phyloP scores from a whole-genome alignment of 2,329 filamentous ascomycete species.

The Fusarium concolor region DNA sequence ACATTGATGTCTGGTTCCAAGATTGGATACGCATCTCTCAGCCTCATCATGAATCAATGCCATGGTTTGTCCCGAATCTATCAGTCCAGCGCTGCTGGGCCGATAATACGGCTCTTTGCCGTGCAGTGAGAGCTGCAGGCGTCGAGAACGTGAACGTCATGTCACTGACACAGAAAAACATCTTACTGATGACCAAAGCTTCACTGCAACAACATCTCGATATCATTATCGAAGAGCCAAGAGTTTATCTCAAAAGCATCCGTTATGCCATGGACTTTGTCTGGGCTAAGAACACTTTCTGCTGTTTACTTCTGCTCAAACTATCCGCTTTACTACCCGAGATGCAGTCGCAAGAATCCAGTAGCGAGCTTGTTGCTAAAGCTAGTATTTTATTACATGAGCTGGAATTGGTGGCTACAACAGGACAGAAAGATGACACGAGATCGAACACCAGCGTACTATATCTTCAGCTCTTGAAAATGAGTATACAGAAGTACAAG shows the following conservation, averaged over 20 bases:
- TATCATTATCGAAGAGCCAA: slow-evolving; percentile 14
- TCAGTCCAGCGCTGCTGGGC: slow-evolving; percentile 23
- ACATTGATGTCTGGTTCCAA: slow-evolving; percentile 24
- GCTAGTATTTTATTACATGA: background rate
- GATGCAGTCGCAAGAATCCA: background rate
- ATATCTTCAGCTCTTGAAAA: slow-evolving; percentile 12
- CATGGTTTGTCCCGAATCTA: slow-evolving; percentile 14
- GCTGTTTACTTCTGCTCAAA: slow-evolving; percentile 15
- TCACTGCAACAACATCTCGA: slow-evolving; percentile 15
- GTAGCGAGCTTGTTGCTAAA: background rate
- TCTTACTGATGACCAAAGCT: slow-evolving; percentile 9
- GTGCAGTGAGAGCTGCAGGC: slow-evolving; percentile 9
- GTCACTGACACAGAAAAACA: slow-evolving; percentile 1
- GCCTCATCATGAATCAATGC: background rate
- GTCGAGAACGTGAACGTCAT: slow-evolving; percentile 23
- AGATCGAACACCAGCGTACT: slow-evolving; percentile 8
- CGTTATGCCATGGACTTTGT: slow-evolving; percentile 29
- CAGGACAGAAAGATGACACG: background rate
- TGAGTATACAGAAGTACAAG: slow-evolving; percentile 23
- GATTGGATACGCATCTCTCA: slow-evolving; percentile 19
- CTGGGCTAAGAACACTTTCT: slow-evolving; percentile 20
- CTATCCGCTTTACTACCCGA: background rate
- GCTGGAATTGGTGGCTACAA: background rate
- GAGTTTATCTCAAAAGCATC: slow-evolving; percentile 13
- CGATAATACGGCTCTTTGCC: slow-evolving; percentile 23